A percentile compares a stretch with the other conserved stretches of the same genome.
These are phyloP conservation scores for Apiospora malaysiana DNA, from an alignment of 2,329 filamentous ascomycete species.

Conservation along the genomic window DNA sequence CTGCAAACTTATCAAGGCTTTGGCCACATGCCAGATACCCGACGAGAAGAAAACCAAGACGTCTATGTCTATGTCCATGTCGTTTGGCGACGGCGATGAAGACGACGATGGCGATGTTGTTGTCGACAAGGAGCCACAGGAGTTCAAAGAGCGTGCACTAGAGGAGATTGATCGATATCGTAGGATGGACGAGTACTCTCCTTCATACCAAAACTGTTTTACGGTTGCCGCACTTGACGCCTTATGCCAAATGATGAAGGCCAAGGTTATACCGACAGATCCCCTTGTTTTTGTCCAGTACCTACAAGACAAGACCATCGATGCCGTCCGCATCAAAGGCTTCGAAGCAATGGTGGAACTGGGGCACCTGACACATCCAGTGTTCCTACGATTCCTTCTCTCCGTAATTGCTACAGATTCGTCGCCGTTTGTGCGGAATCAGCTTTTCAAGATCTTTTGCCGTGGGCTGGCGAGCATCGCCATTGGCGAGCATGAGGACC, in stretches of 20 bases:
- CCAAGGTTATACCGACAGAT: slow-evolving; percentile 60
- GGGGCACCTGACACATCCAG: slow-evolving; percentile 61
- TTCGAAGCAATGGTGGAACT: slow-evolving; percentile 69
- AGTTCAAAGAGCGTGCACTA: slow-evolving; percentile 58
- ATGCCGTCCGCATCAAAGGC: slow-evolving; percentile 69
- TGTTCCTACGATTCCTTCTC: slow-evolving; percentile 62
- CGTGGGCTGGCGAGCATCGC: slow-evolving; percentile 67
- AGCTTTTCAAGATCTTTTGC: slow-evolving; percentile 64
- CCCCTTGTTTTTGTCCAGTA: slow-evolving; percentile 67
- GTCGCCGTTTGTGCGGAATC: slow-evolving; percentile 67
- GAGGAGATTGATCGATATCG: slow-evolving; percentile 71
- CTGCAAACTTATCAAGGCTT: slow-evolving; percentile 72
- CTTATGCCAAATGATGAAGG: slow-evolving; percentile 68
- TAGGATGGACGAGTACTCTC: slow-evolving; percentile 71
- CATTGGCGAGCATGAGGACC: slow-evolving; percentile 60
- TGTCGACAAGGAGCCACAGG: slow-evolving; percentile 48
- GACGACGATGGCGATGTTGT: slow-evolving; percentile 50
- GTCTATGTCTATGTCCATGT: slow-evolving; percentile 47
- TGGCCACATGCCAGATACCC: slow-evolving; percentile 64
- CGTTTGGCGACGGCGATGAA: slow-evolving; percentile 47
- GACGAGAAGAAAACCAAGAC: slow-evolving; percentile 48
- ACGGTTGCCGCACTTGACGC: slow-evolving; percentile 67
- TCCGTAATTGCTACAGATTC: slow-evolving; percentile 65
- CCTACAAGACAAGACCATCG: slow-evolving; percentile 66
- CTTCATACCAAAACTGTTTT: slow-evolving; percentile 72